Evolutionary conservation across 495 filamentous ascomycete genomes (phyloP).

Genomic region (Aspergillus cavernicola): DNA sequence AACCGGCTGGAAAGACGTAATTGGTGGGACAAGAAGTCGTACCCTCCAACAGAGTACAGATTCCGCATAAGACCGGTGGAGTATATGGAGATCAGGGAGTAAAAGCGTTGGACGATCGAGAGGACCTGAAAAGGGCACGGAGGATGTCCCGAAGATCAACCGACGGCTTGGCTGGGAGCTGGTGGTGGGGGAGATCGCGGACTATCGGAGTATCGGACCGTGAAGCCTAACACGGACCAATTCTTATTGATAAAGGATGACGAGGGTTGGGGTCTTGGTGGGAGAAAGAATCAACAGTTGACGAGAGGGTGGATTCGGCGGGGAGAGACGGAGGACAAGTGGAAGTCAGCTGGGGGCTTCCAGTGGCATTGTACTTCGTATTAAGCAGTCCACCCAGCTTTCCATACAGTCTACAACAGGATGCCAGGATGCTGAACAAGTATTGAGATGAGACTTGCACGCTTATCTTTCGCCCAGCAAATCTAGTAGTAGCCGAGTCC

Average conservation of each 20-base stretch:
- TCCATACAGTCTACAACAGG: too few relatives aligned
- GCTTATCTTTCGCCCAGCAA: too few relatives aligned
- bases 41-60: neutral
- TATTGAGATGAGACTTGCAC: too few relatives aligned
- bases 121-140: slow-evolving; percentile 10
- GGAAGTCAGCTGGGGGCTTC: too few relatives aligned
- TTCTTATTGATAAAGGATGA: neutral
- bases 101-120: neutral
- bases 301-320: neutral
- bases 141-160: slow-evolving; percentile 16
- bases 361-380: too few relatives aligned
- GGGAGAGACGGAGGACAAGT: neutral
- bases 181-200: too few relatives aligned
- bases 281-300: neutral
- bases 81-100: neutral
- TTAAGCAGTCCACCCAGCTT: too few relatives aligned
- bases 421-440: too few relatives aligned
- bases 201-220: slow-evolving; percentile 21
- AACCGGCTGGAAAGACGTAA: neutral
- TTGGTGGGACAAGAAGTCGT: neutral
- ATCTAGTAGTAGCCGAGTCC: too few relatives aligned
- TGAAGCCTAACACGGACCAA: slow-evolving; percentile 10
- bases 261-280: neutral
- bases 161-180: slow-evolving; percentile 12
- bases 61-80: neutral